Evolutionary conservation across 495 filamentous ascomycete species (phyloP).

Genomic region (Hyphodiscus hymeniophilus): DNA sequence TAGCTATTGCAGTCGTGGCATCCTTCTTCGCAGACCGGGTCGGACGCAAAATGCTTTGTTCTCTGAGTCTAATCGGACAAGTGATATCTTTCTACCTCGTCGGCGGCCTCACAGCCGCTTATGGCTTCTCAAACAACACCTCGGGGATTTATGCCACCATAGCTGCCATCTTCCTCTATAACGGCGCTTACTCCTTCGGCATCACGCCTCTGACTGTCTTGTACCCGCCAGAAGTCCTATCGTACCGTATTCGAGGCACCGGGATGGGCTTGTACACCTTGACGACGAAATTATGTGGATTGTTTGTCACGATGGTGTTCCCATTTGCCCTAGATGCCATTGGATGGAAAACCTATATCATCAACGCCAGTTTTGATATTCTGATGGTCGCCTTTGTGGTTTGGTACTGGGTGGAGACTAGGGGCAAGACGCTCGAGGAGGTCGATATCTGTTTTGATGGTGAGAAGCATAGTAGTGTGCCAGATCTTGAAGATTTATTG

Average conservation of each 20-base stretch:
- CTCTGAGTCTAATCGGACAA: constrained; percentile 20
- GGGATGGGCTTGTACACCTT: too few relatives aligned
- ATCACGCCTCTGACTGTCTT: constrained; percentile 33
- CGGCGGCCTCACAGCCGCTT: constrained; percentile 27
- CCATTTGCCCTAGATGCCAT: constrained; percentile 35
- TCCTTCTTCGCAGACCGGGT: constrained; percentile 56
- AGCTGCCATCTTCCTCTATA: constrained; percentile 26
- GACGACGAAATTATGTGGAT: too few relatives aligned
- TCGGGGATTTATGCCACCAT: constrained; percentile 2
- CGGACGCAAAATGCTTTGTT: constrained; percentile 45
- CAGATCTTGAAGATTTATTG: constrained; percentile 16
- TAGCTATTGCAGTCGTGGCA: constrained; percentile 55
- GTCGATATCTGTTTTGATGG: constrained; percentile 20
- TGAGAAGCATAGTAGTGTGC: constrained; percentile 11
- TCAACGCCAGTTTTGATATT: constrained; percentile 27
- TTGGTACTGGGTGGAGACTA: constrained; percentile 27
- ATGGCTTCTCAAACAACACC: too few relatives aligned
- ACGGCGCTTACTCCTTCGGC: constrained; percentile 32
- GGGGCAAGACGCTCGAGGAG: constrained; percentile 20
- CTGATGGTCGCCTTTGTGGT: constrained; percentile 22
- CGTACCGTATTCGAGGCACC: constrained; percentile 28
- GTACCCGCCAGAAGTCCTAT: constrained; percentile 35
- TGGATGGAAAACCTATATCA: constrained; percentile 29
- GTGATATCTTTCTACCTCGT: constrained; percentile 31
- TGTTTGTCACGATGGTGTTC: constrained; percentile 29